Base-by-base conservation (phyloP, 306 rosid genomes). In the Vachellia collinsii region DNA sequence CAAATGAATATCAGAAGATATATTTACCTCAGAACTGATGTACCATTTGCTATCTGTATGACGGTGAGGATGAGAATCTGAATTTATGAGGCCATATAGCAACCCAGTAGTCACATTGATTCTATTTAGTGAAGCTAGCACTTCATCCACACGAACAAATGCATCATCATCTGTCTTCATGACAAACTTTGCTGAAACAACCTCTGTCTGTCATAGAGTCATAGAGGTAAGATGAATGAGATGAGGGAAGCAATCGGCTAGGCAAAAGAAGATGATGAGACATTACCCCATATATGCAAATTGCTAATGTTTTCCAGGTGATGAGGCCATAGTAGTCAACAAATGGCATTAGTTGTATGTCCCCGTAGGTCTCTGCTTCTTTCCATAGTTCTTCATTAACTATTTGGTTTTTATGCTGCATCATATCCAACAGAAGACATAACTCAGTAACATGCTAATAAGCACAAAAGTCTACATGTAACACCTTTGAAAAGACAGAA, bases 141-240 rank as follows among this genome's bases (percentile, higher is more conserved):
- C 94, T 87, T 92, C 98, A 74, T 96, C 97, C 46, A 96, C 90
- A 72, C 99, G 93, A 69, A 96, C 94, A 76, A 96, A 93, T 67
- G 99, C 97, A 87, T 96, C 99, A 25, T 96, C 99, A 84, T 96
- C 99, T 10, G 99, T 96, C 91, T 96, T 96, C 99, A 96, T 96
- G 87, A 93, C 90, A 82, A 77, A 93, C 83, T 87, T 96, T 34
- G 99, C 97, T 13, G 99, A 90, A 88, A 94, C 93, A 85, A 94
- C 94, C 80, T 96, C 91, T 10, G 98, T 92, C 99, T 96, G 97
- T 86, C 77, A 76, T 81, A 86, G 75, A 77, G 97, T 86, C 77
- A 76, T 81, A 86, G 75, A 77, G 61, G 80, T 36, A 58, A 76
- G 84, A 75, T 74, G 79, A 85, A 79, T 86, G 81, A 88, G 82